Evolutionary conservation across 805 yeast species (phyloP), one percentile per base, ranked within the genome.

Genomic region (Wickerhamiella musiphila): DNA sequence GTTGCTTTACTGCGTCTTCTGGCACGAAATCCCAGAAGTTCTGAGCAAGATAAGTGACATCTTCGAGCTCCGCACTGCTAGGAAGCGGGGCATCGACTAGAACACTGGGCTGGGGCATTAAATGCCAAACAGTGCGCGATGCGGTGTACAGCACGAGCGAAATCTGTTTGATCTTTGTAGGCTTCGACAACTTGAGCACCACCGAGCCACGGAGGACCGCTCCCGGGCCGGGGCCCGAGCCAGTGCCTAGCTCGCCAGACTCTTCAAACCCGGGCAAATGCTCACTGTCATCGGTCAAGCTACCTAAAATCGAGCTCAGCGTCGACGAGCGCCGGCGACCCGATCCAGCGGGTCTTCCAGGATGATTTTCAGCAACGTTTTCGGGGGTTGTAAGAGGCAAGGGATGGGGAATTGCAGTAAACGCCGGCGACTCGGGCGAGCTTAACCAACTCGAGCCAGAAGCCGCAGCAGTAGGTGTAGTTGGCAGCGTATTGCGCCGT

Each of bases 71-170:
- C 11, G 54, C 41, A 10, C 36, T 32, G 19, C 41, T 36, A 9
- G 49, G 45, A 33, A 44, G 40, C 9, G 46, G 41, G 6, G 42
- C 34, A 31, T 48, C 54, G 23, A 43, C 48, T 16, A 39, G 37
- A 9, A 41, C 42, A 7, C 41, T 35, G n/a, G 44, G 41, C 35
- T 41, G 47, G 31, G 46, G 44, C 22, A 44, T 92, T 46, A 82
- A 93, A 10, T 93, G 92, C 94, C 94, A 83, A 38, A 78, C 86
- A 0, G 94, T 83, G 43, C 74, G 63, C 26, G 78, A 66, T 2
- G 54, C 48, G 2, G 94, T 94, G 39, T 63, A 64, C 42, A 84
- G 69, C 2, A 62, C 57, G 33, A 84, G 57, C 6, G 61, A 53
- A n/a, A 84, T 64, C 19, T 66, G 55, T 52, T 77, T 79, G 43